These are phyloP conservation scores for Antitrichia curtipendula DNA, from an alignment of 225 moss, liverwort and hornwort genomes.

Conservation along the genomic window DNA sequence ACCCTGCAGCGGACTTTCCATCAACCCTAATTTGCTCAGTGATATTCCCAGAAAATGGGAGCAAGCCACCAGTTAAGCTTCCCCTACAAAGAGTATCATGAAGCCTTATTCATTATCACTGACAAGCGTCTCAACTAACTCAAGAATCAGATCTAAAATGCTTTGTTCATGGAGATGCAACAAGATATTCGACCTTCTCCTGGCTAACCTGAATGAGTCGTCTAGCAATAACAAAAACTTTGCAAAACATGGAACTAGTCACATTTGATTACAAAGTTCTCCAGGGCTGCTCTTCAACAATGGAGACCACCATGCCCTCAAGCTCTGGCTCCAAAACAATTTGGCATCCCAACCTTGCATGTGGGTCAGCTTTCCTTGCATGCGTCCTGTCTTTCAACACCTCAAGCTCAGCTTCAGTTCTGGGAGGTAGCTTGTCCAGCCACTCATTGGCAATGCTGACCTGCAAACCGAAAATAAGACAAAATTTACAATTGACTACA, in stretches of 20 bases:
- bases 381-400: constrained; percentile 61
- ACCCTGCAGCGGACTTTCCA: neutral
- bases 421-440: constrained; percentile 68
- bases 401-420: constrained; percentile 60
- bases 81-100: neutral
- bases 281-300: constrained; percentile 90
- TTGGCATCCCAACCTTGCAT: constrained; percentile 82
- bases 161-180: neutral
- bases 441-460: constrained; percentile 80
- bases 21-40: neutral
- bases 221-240: neutral
- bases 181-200: neutral
- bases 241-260: neutral
- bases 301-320: constrained; percentile 88
- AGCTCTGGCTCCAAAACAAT: constrained; percentile 68
- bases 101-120: constrained; percentile 26
- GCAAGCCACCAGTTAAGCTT: neutral
- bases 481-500: neutral
- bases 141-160: constrained; percentile 14
- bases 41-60: neutral
- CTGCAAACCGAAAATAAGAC: constrained; percentile 4
- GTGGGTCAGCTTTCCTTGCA: constrained; percentile 44
- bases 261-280: constrained; percentile 42
- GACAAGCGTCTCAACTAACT: constrained; percentile 4
- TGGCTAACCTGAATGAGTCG: neutral